These are phyloP conservation scores for Phyllosticta capitalensis DNA, from an alignment of 2,329 filamentous ascomycete genomes.

Conservation along the genomic window DNA sequence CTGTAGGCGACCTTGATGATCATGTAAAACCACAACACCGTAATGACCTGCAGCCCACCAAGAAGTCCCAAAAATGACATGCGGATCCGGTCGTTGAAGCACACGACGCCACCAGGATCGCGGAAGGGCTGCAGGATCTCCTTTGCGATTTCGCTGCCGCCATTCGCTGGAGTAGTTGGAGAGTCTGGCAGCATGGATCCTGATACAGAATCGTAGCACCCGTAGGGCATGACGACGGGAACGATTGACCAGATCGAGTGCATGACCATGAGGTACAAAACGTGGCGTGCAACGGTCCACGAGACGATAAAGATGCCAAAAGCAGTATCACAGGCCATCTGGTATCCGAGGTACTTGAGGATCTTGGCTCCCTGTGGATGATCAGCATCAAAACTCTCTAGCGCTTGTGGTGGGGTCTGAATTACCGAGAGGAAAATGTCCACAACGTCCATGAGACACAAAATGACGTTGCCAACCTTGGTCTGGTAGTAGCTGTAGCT, in stretches of 20 bases:
- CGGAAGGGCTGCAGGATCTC: slow-evolving; percentile 68
- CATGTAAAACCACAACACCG: slow-evolving; percentile 81
- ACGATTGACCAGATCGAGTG: slow-evolving; percentile 70
- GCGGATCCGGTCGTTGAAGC: slow-evolving; percentile 66
- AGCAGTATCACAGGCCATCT: slow-evolving; percentile 65
- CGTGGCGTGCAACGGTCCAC: slow-evolving; percentile 77
- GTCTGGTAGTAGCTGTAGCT: slow-evolving; percentile 84
- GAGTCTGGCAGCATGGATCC: slow-evolving; percentile 1
- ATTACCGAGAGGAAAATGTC: slow-evolving; percentile 80
- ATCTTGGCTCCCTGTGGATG: slow-evolving; percentile 59
- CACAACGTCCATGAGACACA: slow-evolving; percentile 88
- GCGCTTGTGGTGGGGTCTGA: slow-evolving; percentile 10
- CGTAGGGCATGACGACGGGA: slow-evolving; percentile 51
- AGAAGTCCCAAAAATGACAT: slow-evolving; percentile 70
- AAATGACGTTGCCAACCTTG: slow-evolving; percentile 76
- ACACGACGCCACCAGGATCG: slow-evolving; percentile 62
- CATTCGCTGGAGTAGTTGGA: slow-evolving; percentile 13
- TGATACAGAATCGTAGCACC: slow-evolving; percentile 55
- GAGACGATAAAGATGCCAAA: slow-evolving; percentile 79
- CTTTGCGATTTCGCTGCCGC: slow-evolving; percentile 33
- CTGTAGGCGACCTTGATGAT: slow-evolving; percentile 74
- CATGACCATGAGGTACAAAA: slow-evolving; percentile 68
- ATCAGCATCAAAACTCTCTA: background rate
- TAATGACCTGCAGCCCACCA: slow-evolving; percentile 68
- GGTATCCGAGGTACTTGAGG: slow-evolving; percentile 78